phyloP scores from a whole-genome alignment of 75 land plant genomes.

The Selaginella moellendorffii region DNA sequence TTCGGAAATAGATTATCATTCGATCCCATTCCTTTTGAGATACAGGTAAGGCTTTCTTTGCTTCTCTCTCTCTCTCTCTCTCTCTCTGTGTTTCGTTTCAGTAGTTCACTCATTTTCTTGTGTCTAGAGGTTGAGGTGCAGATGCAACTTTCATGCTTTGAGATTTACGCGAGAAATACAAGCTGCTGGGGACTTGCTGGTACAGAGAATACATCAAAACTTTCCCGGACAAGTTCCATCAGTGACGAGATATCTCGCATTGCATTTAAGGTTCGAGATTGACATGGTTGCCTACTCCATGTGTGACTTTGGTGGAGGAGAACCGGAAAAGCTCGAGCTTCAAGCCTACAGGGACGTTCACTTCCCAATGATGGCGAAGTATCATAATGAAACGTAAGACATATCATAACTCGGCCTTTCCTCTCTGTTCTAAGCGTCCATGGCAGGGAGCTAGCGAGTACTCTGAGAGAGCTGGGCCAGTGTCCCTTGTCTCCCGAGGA shows the following conservation, averaged over 20 bases:
- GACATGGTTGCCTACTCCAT: slow-evolving; percentile 97
- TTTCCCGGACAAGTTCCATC: slow-evolving; percentile 9
- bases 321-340: slow-evolving; percentile 50
- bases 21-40: slow-evolving; percentile 77
- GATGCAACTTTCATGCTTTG: slow-evolving; percentile 94
- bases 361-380: slow-evolving; percentile 51
- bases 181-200: slow-evolving; percentile 55
- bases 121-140: slow-evolving; percentile 86
- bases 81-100: neutral
- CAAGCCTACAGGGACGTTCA: slow-evolving; percentile 66
- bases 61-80: neutral
- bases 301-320: slow-evolving; percentile 97
- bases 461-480: slow-evolving; percentile 48
- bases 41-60: slow-evolving; percentile 47
- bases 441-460: slow-evolving; percentile 48
- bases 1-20: slow-evolving; percentile 87
- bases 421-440: neutral
- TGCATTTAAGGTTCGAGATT: slow-evolving; percentile 90
- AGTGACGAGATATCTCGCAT: slow-evolving; percentile 42
- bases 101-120: neutral
- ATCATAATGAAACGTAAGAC: slow-evolving; percentile 49
- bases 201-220: slow-evolving; percentile 50
- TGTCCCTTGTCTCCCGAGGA: slow-evolving; percentile 96
- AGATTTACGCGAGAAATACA: slow-evolving; percentile 65
- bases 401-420: neutral